phyloP scores from a whole-genome alignment of 2,329 filamentous ascomycete genomes.

The Diaporthe sp. region DNA sequence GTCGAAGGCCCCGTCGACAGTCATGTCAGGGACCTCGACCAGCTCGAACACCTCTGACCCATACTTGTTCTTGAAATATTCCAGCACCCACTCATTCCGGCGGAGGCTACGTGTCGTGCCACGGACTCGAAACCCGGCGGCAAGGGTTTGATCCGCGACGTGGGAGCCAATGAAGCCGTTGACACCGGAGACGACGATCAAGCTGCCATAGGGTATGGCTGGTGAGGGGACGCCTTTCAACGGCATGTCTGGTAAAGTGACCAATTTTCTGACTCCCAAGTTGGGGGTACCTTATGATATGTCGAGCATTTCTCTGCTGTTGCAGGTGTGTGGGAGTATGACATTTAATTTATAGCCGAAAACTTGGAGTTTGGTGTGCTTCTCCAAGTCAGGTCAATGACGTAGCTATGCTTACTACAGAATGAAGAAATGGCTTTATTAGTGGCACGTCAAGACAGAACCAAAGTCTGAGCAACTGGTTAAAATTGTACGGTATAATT shows the following conservation, averaged over 20 bases:
- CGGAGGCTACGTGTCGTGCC: slow-evolving; percentile 52
- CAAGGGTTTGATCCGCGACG: slow-evolving; percentile 51
- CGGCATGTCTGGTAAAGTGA: neutral
- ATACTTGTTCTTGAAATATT: slow-evolving; percentile 44
- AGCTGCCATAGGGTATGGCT: slow-evolving; percentile 32
- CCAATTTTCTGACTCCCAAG: neutral
- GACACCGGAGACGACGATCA: slow-evolving; percentile 55
- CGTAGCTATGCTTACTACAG: too few relatives aligned
- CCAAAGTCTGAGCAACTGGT: neutral
- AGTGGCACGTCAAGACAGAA: neutral
- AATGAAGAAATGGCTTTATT: neutral
- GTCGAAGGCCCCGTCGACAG: slow-evolving; percentile 7
- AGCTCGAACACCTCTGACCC: slow-evolving; percentile 46
- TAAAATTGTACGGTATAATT: neutral
- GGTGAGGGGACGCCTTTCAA: neutral
- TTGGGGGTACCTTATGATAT: neutral
- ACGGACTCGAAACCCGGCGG: slow-evolving; percentile 52
- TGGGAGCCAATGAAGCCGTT: slow-evolving; percentile 58
- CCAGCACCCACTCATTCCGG: slow-evolving; percentile 46
- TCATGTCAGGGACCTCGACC: slow-evolving; percentile 47
- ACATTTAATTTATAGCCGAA: neutral
- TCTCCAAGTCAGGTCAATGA: slow-evolving; percentile 8
- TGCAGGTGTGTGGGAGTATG: neutral
- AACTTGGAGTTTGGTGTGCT: neutral
- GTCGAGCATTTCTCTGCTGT: too few relatives aligned